phyloP scores from a whole-genome alignment of 2,329 filamentous ascomycete species.

The Aspergillus fijiensis region DNA sequence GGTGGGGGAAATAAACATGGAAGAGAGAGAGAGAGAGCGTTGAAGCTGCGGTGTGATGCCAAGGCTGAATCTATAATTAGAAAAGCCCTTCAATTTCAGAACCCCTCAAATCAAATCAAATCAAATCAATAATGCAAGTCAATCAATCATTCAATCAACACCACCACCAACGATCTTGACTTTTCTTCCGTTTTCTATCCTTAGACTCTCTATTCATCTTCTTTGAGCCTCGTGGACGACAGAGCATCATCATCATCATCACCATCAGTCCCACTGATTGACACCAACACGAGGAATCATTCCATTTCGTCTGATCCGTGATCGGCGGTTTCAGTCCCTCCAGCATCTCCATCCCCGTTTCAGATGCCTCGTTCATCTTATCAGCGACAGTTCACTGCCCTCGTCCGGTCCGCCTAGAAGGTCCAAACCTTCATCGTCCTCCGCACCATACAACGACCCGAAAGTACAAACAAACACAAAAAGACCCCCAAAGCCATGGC shows the following conservation, averaged over 20 bases:
- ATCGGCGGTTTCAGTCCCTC: background rate
- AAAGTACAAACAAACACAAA: background rate
- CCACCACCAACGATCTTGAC: background rate
- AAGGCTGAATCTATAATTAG: slow-evolving; percentile 7
- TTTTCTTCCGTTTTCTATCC: background rate
- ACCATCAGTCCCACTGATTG: too few species aligned
- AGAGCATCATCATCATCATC: background rate
- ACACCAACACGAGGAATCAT: too few species aligned
- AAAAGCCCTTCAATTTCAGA: background rate
- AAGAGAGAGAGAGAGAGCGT: background rate
- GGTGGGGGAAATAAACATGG: background rate
- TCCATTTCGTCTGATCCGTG: background rate
- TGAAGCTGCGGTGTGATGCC: slow-evolving; percentile 7
- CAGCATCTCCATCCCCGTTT: background rate
- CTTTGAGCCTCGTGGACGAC: background rate
- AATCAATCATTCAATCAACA: background rate
- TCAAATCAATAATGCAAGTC: background rate
- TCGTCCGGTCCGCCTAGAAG: slow-evolving; percentile 7
- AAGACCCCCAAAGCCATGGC: slow-evolving; percentile 9
- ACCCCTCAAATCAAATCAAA: background rate
- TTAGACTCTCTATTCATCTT: background rate
- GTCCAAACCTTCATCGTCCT: background rate
- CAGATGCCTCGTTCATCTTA: slow-evolving; percentile 2
- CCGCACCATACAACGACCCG: background rate
- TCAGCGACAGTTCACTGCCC: background rate